Evolutionary conservation across 1,284 basidiomycete species (phyloP).

Genomic region (Cutaneotrichosporon mucoides): DNA sequence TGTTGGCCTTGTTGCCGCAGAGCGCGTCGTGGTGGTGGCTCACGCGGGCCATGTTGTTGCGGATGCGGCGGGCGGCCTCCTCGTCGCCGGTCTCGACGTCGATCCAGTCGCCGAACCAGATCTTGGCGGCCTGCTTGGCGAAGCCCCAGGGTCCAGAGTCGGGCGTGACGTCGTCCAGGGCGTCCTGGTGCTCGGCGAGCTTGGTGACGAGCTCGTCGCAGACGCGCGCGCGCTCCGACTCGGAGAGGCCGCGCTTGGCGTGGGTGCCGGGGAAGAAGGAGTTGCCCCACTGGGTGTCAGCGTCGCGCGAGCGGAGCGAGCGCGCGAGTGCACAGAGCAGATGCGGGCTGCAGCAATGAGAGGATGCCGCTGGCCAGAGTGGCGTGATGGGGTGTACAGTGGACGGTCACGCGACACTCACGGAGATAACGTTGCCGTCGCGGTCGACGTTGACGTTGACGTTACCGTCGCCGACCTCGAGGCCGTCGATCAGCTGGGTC

Average conservation of each 20-base stretch:
- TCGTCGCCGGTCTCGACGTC: constrained; percentile 17
- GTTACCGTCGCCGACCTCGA: constrained; percentile 82
- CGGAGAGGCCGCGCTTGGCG: not conserved
- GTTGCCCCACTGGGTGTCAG: constrained; percentile 57
- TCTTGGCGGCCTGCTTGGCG: constrained; percentile 41
- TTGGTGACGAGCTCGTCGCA: constrained; percentile 24
- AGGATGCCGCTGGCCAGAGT: too few relatives aligned
- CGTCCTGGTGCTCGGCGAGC: constrained; percentile 20
- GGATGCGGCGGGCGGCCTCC: constrained; percentile 14
- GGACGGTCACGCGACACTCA: not conserved
- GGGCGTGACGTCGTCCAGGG: constrained; percentile 54
- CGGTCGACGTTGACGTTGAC: constrained; percentile 77
- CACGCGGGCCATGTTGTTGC: constrained; percentile 29
- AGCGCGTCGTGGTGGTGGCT: constrained; percentile 33
- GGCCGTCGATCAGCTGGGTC: constrained; percentile 71
- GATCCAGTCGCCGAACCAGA: constrained; percentile 25
- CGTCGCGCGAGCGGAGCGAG: not conserved
- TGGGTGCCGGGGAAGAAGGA: constrained; percentile 27
- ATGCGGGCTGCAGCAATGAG: too few relatives aligned
- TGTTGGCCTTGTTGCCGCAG: constrained; percentile 20
- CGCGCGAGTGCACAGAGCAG: not conserved
- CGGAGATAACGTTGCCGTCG: constrained; percentile 68
- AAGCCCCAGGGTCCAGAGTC: constrained; percentile 56
- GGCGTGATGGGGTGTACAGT: too few relatives aligned
- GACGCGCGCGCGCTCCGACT: constrained; percentile 19